Base-by-base conservation (phyloP, 1,284 basidiomycete species). In the Cutaneotrichosporon sp. region DNA sequence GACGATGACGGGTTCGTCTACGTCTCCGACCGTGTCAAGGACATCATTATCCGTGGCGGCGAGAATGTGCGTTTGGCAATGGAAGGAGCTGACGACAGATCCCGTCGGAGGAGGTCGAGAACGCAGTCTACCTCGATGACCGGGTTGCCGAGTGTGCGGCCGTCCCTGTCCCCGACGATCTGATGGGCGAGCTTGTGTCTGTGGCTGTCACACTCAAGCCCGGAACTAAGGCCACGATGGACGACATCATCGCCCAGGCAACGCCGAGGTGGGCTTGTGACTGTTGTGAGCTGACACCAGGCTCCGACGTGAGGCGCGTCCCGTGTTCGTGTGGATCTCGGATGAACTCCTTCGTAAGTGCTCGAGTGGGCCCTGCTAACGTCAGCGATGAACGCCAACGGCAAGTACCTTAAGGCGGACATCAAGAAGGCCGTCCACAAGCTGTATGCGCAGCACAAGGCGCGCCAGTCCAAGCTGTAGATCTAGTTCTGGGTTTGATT, bases 41-140 rank as follows among this genome's bases (percentile, higher is more conserved):
- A 72, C 52, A 65, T 72, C 37, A 70, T 72, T 39, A 70, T 72
- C 27, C 65, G 69, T 9, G 69, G 69, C 17, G 71, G 69, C 9
- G 71, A 72, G 55, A 72, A 72, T 45, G n/a, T n/a, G n/a, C n/a
- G n/a, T n/a, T n/a, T n/a, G n/a, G n/a, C n/a, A n/a, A n/a, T n/a
- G n/a, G n/a, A n/a, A n/a, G n/a, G n/a, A n/a, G n/a, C n/a, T n/a
- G n/a, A n/a, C n/a, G n/a, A n/a, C n/a, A n/a, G n/a, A 70, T 72
- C 54, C 44, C 67, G 0, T 69, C 67, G 5, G 53, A 60, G 6
- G 68, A 70, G 29, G 62, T 72, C n/a, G 71, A 72, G 54, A 70
- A 71, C 48, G 70, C 65, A 10, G 27, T 72, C 12, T 68, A 63
- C 43, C 54, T 60, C 22, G 61, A 67, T 42, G 54, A 59, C n/a